Conservation (phyloP, 176 grass and related monocot species). For the Miscanthus lutarioriparius region DNA sequence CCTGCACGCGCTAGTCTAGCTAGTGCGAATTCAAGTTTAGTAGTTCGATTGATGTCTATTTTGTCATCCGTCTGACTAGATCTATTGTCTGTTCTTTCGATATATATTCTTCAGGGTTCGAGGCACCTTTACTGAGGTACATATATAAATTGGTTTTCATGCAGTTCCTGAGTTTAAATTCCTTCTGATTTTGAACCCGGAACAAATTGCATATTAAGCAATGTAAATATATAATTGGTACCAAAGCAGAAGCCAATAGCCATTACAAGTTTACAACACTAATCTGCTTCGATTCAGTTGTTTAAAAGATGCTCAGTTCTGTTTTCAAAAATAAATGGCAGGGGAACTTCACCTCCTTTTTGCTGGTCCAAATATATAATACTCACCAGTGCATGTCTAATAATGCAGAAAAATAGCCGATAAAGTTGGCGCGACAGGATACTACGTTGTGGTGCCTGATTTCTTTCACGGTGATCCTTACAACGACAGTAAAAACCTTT, state of each 20-base stretch:
- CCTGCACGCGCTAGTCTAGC: not conserved
- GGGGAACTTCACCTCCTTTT: not conserved
- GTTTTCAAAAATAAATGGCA: not conserved
- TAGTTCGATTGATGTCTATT: not conserved
- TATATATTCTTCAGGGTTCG: not conserved
- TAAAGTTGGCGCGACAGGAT: constrained; percentile 31
- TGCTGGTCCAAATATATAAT: not conserved
- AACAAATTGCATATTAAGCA: too few relatives aligned
- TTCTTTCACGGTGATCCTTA: constrained; percentile 33
- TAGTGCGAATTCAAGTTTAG: not conserved
- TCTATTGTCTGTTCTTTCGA: not conserved
- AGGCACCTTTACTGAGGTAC: not conserved
- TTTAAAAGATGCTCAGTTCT: not conserved
- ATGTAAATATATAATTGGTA: not conserved
- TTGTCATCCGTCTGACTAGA: not conserved
- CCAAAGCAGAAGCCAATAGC: not conserved
- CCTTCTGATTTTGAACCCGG: too few relatives aligned
- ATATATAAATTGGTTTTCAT: too few relatives aligned
- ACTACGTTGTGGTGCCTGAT: constrained; percentile 44
- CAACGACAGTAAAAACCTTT: constrained; percentile 9
- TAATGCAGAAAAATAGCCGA: constrained; percentile 40
- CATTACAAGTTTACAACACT: not conserved
- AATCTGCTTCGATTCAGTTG: not conserved
- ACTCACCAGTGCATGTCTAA: not conserved
- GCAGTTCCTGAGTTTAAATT: too few relatives aligned